These are phyloP conservation scores for Podila epicladia DNA, from an alignment of 192 early-diverging fungal genomes.

Conservation along the genomic window DNA sequence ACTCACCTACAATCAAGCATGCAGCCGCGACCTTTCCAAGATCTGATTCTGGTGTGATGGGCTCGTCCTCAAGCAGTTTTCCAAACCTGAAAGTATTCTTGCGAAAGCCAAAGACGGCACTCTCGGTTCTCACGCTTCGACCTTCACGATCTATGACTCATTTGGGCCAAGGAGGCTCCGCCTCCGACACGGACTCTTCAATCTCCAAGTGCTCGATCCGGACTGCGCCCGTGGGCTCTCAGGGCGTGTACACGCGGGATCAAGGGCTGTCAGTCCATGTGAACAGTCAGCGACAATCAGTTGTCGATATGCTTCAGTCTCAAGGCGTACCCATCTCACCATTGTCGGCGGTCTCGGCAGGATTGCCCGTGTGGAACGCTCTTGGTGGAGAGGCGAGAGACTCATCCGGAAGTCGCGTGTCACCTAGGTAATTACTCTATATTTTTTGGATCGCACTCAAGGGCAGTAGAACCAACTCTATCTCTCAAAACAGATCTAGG, in stretches of 20 bases:
- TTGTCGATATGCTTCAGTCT: constrained; percentile 17
- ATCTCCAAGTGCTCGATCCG: neutral
- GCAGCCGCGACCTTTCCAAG: too few species aligned
- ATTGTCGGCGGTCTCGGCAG: constrained; percentile 13
- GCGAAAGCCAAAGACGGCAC: too few species aligned
- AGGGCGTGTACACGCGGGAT: neutral
- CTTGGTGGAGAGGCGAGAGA: neutral
- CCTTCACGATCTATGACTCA: too few species aligned
- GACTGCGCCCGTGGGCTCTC: neutral
- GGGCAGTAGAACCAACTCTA: too few species aligned
- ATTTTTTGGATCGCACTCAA: too few species aligned
- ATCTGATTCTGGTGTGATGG: too few species aligned
- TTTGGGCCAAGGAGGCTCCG: neutral
- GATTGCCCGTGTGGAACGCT: neutral
- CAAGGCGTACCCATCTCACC: constrained; percentile 8
- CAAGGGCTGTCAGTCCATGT: neutral
- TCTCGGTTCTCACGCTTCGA: too few species aligned
- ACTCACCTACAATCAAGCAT: too few species aligned
- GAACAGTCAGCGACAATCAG: constrained; percentile 3
- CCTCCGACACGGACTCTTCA: neutral
- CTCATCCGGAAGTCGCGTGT: neutral
- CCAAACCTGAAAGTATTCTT: too few species aligned
- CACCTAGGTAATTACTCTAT: too few species aligned
- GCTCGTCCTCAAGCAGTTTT: too few species aligned
- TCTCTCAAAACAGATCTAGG: too few species aligned